phyloP scores from a whole-genome alignment of 2,329 filamentous ascomycete genomes.

The Blastomyces emzantsi region DNA sequence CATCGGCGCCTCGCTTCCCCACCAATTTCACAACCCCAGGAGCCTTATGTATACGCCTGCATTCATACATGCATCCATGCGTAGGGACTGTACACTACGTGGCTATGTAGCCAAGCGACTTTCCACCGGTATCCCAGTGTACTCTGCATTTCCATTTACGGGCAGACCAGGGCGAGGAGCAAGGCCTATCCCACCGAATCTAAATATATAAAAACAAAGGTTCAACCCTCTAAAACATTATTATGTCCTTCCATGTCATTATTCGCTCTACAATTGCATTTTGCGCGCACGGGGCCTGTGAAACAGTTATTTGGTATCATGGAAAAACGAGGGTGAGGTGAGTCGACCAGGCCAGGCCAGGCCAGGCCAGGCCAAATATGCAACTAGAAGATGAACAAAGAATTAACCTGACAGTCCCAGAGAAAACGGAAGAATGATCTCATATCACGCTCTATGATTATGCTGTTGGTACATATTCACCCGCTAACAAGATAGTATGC shows the following conservation, averaged over 20 bases:
- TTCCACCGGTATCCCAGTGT: not conserved
- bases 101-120: not conserved
- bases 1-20: not conserved
- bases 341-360: not conserved
- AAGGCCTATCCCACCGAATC: not conserved
- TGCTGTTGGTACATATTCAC: not conserved
- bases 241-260: not conserved
- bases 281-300: not conserved
- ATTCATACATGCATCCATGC: not conserved
- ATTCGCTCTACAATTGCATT: not conserved
- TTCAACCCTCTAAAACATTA: not conserved
- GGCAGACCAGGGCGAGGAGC: not conserved
- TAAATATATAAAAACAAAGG: not conserved
- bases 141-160: not conserved
- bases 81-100: too few species aligned
- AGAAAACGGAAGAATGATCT: not conserved
- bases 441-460: not conserved
- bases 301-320: not conserved
- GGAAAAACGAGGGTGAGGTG: not conserved
- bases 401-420: not conserved
- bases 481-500: not conserved
- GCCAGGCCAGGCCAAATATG: not conserved
- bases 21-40: not conserved
- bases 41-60: not conserved
- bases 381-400: not conserved